Base-by-base conservation (phyloP, 1,139 yeast species). In the Scheffersomyces titani region DNA sequence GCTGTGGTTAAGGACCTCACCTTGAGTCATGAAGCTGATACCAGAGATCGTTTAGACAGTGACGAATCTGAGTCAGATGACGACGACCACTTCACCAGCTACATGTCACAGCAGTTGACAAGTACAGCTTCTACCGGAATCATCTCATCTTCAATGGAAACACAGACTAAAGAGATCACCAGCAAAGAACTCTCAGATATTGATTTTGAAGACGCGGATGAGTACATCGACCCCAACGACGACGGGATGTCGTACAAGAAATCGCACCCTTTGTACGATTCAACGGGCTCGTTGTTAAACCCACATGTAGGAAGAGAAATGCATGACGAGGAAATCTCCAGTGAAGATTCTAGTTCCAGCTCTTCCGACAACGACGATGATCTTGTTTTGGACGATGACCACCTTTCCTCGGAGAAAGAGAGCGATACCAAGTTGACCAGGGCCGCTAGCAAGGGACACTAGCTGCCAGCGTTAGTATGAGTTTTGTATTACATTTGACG, bases 61-160 rank as follows among this genome's bases (percentile, higher is more conserved):
- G 70, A 68, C 22, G 71, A 66, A 50, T 65, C 69, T 1, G 72
- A 65, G 51, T 63, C 65, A 5, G 70, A 65, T 49, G 74, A 68
- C 50, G 72, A 68, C 52, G 82, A 75, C 52, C 80, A 79, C 54
- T 91, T 91, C 68, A 86, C 93, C 19, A 85, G 89, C 58, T 92
- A 91, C 70, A 89, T 92, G 89, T 86, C 96, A 3, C 92, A 88
- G 69, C 94, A 92, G 69, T 81, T 91, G 68, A 82, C 88, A 13
- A 83, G 78, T 61, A 82, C 86, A 51, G 78, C 85, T n/a, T 84
- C 87, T 1, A 84, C 85, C 52, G 85, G 84, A 58, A 79, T 83
- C 58, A 83, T 82, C 2, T 30, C 40, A 30, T 77, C 85, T 0
- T 46, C 49, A 11, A 22, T 46, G 16, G 22, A 7, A 1, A 6